These are phyloP conservation scores for Kwoniella pini DNA, from an alignment of 768 basidiomycete species.

Conservation along the genomic window DNA sequence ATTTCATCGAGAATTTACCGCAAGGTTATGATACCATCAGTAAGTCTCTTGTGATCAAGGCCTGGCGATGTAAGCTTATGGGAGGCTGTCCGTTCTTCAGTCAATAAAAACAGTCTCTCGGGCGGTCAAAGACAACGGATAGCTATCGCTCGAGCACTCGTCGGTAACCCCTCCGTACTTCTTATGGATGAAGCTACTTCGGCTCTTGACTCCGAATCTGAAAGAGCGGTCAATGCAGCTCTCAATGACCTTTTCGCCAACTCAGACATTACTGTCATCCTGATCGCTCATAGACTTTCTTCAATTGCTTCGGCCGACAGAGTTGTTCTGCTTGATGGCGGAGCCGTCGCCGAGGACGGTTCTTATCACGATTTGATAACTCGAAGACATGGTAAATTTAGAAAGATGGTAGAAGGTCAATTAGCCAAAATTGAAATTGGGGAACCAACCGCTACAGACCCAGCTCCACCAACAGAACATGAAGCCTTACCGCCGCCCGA, in stretches of 20 bases:
- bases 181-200: slow-evolving; percentile 82
- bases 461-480: slow-evolving; percentile 7
- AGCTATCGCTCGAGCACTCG: slow-evolving; percentile 84
- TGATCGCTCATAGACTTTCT: slow-evolving; percentile 84
- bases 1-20: slow-evolving; percentile 89
- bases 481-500: background rate
- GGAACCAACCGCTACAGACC: slow-evolving; percentile 17
- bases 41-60: slow-evolving; percentile 73
- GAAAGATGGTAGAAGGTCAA: slow-evolving; percentile 50
- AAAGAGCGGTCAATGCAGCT: slow-evolving; percentile 70
- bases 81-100: slow-evolving; percentile 42
- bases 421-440: slow-evolving; percentile 46
- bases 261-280: slow-evolving; percentile 77
- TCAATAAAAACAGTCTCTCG: slow-evolving; percentile 62
- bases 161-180: slow-evolving; percentile 83
- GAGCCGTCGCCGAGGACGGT: slow-evolving; percentile 46
- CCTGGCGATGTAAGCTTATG: background rate
- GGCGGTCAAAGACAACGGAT: slow-evolving; percentile 61
- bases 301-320: slow-evolving; percentile 86
- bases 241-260: slow-evolving; percentile 80
- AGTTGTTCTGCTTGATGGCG: slow-evolving; percentile 75
- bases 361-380: slow-evolving; percentile 41
- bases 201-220: slow-evolving; percentile 41
- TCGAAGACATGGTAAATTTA: slow-evolving; percentile 39
- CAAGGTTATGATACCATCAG: slow-evolving; percentile 89